Evolutionary conservation across 805 yeast species (phyloP).

Genomic region (Saccharomycopsis sp.): DNA sequence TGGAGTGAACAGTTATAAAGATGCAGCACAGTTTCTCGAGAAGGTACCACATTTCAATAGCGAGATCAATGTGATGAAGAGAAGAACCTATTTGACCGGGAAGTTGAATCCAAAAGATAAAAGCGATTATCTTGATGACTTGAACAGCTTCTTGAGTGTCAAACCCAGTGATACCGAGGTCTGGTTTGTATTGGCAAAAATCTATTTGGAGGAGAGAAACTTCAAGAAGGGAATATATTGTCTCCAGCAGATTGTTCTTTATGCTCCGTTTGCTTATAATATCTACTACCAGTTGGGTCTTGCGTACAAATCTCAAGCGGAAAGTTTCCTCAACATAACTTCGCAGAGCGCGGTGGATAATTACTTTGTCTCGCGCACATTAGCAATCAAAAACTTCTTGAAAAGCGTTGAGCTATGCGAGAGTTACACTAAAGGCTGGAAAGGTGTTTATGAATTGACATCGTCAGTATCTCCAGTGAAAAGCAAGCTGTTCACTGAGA

Average conservation of each 20-base stretch:
- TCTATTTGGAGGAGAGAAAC: constrained; percentile 55
- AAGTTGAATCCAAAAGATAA: constrained; percentile 14
- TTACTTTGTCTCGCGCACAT: constrained; percentile 15
- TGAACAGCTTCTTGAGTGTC: constrained; percentile 48
- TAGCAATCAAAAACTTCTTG: constrained; percentile 43
- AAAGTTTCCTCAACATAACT: constrained; percentile 10
- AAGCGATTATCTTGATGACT: constrained; percentile 45
- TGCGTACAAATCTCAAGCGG: constrained; percentile 25
- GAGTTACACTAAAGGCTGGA: constrained; percentile 65
- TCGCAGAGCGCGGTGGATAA: constrained; percentile 14
- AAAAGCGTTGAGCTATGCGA: constrained; percentile 76
- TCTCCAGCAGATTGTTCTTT: constrained; percentile 61
- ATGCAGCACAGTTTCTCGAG: constrained; percentile 34
- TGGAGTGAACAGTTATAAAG: constrained; percentile 29
- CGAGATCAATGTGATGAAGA: constrained; percentile 22
- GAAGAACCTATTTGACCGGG: constrained; percentile 22
- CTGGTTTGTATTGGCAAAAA: constrained; percentile 71
- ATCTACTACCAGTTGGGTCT: constrained; percentile 62
- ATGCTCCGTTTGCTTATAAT: constrained; percentile 64
- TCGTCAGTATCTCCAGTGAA: constrained; percentile 25
- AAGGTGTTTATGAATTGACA: constrained; percentile 45
- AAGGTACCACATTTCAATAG: constrained; percentile 21
- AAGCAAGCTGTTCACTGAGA: constrained; percentile 16
- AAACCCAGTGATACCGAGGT: constrained; percentile 71
- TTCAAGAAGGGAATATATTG: constrained; percentile 61